These are phyloP conservation scores for Polytrichum commune DNA, from an alignment of 225 moss, liverwort and hornwort genomes.

Conservation along the genomic window DNA sequence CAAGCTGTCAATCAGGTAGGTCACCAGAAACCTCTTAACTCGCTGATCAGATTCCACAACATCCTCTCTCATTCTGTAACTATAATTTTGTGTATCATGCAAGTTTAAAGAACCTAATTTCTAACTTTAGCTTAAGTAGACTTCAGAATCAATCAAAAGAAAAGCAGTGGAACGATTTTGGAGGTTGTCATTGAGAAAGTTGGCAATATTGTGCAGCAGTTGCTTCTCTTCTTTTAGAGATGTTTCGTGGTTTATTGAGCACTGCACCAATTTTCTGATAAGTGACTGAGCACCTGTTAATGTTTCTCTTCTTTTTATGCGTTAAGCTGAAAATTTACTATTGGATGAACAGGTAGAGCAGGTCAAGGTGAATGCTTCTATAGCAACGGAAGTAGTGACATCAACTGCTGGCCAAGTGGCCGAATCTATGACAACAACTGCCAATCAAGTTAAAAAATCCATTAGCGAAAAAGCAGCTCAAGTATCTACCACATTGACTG, in stretches of 20 bases:
- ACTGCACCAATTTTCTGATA: no score
- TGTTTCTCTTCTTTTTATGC: no score
- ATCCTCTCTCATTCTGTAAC: neutral
- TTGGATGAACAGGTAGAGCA: constrained; percentile 38
- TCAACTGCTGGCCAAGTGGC: constrained; percentile 44
- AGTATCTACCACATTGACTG: constrained; percentile 42
- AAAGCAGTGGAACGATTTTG: constrained; percentile 37
- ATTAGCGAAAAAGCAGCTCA: constrained; percentile 30
- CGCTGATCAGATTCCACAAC: neutral
- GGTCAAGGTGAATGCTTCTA: constrained; percentile 37
- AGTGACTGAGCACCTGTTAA: no score
- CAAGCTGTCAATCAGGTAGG: constrained; percentile 49
- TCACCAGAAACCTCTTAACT: constrained; percentile 16
- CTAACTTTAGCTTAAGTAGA: constrained; percentile 26
- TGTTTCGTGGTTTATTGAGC: no score
- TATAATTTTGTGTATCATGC: constrained; percentile 16
- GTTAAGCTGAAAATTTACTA: constrained; percentile 6
- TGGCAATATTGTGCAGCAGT: constrained; percentile 49
- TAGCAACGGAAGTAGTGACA: constrained; percentile 32
- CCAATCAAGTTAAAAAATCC: constrained; percentile 38
- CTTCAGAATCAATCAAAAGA: constrained; percentile 9
- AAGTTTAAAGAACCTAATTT: constrained; percentile 8
- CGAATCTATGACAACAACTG: constrained; percentile 19
- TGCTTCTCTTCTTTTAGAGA: constrained; percentile 15
- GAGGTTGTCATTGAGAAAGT: constrained; percentile 49